These are phyloP conservation scores for Hypericum perforatum DNA, from an alignment of 345 rosid genomes.

Conservation along the genomic window DNA sequence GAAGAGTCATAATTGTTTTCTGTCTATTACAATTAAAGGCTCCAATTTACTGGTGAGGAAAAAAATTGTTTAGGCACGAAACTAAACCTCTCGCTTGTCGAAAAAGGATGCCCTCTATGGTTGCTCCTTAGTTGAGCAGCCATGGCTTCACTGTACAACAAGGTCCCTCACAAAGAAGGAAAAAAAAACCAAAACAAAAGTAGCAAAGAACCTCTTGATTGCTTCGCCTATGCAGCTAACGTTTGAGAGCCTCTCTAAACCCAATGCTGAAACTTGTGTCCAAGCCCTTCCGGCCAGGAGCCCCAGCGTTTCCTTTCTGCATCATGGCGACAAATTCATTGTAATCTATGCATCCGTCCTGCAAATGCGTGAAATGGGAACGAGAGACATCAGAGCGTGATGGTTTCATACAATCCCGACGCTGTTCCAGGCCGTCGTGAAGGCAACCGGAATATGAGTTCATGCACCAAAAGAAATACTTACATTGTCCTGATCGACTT, in stretches of 20 bases:
- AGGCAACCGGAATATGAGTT: no score
- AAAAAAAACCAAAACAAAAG: background rate
- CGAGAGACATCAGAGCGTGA: no score
- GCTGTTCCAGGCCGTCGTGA: no score
- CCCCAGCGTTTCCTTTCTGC: background rate
- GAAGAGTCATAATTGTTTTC: no score
- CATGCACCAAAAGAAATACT: background rate
- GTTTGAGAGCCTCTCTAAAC: conserved; percentile 32
- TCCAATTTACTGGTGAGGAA: background rate
- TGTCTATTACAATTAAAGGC: no score
- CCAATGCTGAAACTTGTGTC: conserved; percentile 36
- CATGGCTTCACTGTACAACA: conserved; percentile 10
- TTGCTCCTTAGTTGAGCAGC: conserved; percentile 5
- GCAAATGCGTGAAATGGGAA: background rate
- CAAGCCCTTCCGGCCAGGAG: conserved; percentile 6
- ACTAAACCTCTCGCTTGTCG: conserved; percentile 13
- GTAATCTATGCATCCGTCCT: conserved; percentile 4
- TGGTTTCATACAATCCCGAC: no score
- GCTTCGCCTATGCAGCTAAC: conserved; percentile 5
- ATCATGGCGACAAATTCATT: conserved; percentile 2
- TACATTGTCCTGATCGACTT: conserved; percentile 6
- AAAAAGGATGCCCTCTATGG: background rate
- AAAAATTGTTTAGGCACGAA: conserved; percentile 1
- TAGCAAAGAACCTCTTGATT: background rate
- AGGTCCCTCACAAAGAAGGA: background rate